Percentiles rank a stretch among this genome's conserved stretches.
These are phyloP conservation scores for Talaromyces islandicus DNA, from an alignment of 2,329 filamentous ascomycete species.

Conservation along the genomic window DNA sequence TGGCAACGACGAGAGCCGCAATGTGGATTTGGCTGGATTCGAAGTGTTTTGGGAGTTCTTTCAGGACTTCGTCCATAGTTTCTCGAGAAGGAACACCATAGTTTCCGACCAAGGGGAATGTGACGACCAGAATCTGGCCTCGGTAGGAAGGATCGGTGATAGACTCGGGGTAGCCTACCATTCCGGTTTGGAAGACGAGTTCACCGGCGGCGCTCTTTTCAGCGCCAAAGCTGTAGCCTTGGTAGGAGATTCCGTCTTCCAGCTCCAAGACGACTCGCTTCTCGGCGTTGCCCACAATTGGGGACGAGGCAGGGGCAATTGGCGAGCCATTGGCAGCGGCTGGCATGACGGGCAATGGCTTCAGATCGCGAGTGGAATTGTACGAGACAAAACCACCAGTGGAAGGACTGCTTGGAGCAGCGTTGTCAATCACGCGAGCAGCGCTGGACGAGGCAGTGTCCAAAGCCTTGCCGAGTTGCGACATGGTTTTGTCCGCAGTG, in stretches of 20 bases:
- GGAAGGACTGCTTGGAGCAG: conserved; percentile 32
- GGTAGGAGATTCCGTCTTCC: conserved; percentile 82
- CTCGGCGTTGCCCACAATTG: conserved; percentile 48
- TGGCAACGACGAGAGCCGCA: conserved; percentile 77
- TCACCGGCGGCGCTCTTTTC: conserved; percentile 92
- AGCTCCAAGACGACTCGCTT: conserved; percentile 81
- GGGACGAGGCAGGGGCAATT: conserved; percentile 56
- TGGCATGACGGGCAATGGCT: conserved; percentile 22
- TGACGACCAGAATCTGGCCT: conserved; percentile 93
- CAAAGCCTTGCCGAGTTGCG: conserved; percentile 10
- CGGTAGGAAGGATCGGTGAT: conserved; percentile 84
- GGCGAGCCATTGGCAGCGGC: conserved; percentile 27
- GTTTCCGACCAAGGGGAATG: conserved; percentile 92
- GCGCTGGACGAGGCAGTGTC: conserved; percentile 17
- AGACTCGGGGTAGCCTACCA: conserved; percentile 97
- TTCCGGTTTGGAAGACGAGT: conserved; percentile 98
- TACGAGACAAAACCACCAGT: conserved; percentile 36
- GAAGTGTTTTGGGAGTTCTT: conserved; percentile 84
- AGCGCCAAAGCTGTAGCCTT: conserved; percentile 94
- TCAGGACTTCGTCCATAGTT: conserved; percentile 74
- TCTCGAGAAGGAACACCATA: conserved; percentile 92
- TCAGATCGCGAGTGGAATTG: conserved; percentile 25
- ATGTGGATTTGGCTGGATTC: conserved; percentile 91
- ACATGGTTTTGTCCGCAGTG: conserved; percentile 3
- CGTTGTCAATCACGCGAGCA: conserved; percentile 11